Conservation (phyloP, 148 eudicot genomes). For the Chenopodium album region DNA sequence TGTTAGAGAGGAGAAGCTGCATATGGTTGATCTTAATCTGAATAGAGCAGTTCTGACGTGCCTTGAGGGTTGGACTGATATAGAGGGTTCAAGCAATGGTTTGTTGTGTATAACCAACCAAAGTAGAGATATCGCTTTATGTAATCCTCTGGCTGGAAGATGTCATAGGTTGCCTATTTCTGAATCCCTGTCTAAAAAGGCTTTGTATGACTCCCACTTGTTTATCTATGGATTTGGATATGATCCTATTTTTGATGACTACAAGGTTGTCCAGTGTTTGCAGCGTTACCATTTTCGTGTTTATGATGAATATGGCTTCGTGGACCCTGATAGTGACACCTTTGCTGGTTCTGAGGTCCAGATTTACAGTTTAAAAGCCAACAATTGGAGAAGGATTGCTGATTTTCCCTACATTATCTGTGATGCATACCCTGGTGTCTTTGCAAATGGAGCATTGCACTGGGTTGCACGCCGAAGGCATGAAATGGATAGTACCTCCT, state of each 20-base stretch:
- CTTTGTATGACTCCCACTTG: neutral
- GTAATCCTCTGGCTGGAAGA: conserved; percentile 5
- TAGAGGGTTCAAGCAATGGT: conserved; percentile 13
- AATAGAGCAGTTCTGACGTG: conserved; percentile 5
- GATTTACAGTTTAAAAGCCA: conserved; percentile 1
- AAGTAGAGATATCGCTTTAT: neutral
- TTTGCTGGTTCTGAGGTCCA: neutral
- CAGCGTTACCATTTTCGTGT: neutral
- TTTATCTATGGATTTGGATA: conserved; percentile 5
- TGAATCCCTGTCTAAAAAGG: neutral
- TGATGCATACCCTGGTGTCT: conserved; percentile 4
- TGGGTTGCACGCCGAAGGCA: conserved; percentile 6
- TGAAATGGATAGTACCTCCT: neutral
- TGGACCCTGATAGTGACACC: no score
- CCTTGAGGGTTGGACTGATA: neutral
- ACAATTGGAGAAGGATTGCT: neutral
- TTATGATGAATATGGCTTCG: no score
- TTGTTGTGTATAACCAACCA: neutral
- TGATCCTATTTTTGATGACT: conserved; percentile 7
- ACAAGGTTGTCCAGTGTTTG: conserved; percentile 8
- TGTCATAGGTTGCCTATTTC: neutral
- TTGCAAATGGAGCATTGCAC: conserved; percentile 14
- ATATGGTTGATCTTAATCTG: conserved; percentile 10
- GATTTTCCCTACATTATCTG: neutral
- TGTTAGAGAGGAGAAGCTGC: conserved; percentile 5